phyloP scores from a whole-genome alignment of 805 yeast species.

The Candida koratica region DNA sequence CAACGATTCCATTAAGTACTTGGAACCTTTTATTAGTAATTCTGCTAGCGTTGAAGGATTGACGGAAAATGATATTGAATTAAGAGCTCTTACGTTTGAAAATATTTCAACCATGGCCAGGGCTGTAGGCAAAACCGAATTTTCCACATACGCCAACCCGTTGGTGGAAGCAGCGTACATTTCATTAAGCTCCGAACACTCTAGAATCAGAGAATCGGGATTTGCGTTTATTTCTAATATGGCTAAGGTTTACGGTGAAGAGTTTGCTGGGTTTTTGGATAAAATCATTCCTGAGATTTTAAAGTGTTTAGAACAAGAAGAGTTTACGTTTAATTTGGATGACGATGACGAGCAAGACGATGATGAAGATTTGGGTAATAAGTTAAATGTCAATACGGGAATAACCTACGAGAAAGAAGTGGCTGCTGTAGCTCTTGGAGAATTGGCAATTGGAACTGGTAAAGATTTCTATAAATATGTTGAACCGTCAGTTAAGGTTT shows the following conservation, averaged over 20 bases:
- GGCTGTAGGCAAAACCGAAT: slow-evolving; percentile 91
- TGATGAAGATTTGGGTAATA: slow-evolving; percentile 63
- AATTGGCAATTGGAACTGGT: slow-evolving; percentile 84
- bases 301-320: slow-evolving; percentile 81
- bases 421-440: slow-evolving; percentile 86
- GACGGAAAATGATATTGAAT: slow-evolving; percentile 84
- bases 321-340: slow-evolving; percentile 63
- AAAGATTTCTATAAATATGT: slow-evolving; percentile 74
- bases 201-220: slow-evolving; percentile 91
- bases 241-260: slow-evolving; percentile 92
- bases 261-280: slow-evolving; percentile 81
- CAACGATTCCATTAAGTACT: slow-evolving; percentile 68
- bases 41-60: slow-evolving; percentile 68
- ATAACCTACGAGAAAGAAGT: slow-evolving; percentile 93
- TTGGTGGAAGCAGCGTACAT: slow-evolving; percentile 82
- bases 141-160: slow-evolving; percentile 81
- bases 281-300: slow-evolving; percentile 80
- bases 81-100: slow-evolving; percentile 89
- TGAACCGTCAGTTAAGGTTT: slow-evolving; percentile 59
- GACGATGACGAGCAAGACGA: slow-evolving; percentile 49
- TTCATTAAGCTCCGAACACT: slow-evolving; percentile 70
- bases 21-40: slow-evolving; percentile 77
- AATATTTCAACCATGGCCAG: slow-evolving; percentile 91
- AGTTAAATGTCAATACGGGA: slow-evolving; percentile 87
- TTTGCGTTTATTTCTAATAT: slow-evolving; percentile 88